Conservation (phyloP, 108 stramenopile genomes). For the Aurantiochytrium sp. region DNA sequence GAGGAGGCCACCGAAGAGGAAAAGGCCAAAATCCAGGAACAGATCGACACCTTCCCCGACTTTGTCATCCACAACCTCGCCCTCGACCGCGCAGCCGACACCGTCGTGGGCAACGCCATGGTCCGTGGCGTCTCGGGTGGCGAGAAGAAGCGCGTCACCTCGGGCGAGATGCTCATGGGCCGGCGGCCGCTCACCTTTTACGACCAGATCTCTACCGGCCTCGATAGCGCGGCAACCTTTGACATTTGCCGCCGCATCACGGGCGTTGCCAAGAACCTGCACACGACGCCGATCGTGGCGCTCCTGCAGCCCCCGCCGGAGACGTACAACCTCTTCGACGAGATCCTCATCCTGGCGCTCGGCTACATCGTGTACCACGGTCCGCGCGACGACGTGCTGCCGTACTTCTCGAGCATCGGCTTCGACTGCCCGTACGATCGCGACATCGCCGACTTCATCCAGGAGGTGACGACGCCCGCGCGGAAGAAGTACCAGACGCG, state of each 20-base stretch:
- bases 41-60: conserved; percentile 38
- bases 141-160: conserved; percentile 76
- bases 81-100: conserved; percentile 44
- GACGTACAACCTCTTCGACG: conserved; percentile 82
- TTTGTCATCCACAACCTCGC: conserved; percentile 54
- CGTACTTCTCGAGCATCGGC: conserved; percentile 61
- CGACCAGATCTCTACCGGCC: conserved; percentile 73
- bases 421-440: conserved; percentile 66
- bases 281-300: conserved; percentile 56
- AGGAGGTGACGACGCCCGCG: conserved; percentile 38
- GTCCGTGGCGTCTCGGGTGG: conserved; percentile 81
- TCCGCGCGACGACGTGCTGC: conserved; percentile 60
- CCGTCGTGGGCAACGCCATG: conserved; percentile 57
- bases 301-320: conserved; percentile 83
- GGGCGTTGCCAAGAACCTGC: conserved; percentile 3
- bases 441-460: conserved; percentile 70
- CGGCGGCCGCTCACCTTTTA: conserved; percentile 43
- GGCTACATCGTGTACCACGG: conserved; percentile 78
- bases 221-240: conserved; percentile 73
- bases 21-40: background rate
- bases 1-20: background rate
- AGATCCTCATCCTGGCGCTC: conserved; percentile 68
- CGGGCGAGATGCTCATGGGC: conserved; percentile 69
- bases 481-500: background rate
- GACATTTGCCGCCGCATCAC: conserved; percentile 65